phyloP scores from a whole-genome alignment of 2,329 filamentous ascomycete species.

The Beauveria australis region DNA sequence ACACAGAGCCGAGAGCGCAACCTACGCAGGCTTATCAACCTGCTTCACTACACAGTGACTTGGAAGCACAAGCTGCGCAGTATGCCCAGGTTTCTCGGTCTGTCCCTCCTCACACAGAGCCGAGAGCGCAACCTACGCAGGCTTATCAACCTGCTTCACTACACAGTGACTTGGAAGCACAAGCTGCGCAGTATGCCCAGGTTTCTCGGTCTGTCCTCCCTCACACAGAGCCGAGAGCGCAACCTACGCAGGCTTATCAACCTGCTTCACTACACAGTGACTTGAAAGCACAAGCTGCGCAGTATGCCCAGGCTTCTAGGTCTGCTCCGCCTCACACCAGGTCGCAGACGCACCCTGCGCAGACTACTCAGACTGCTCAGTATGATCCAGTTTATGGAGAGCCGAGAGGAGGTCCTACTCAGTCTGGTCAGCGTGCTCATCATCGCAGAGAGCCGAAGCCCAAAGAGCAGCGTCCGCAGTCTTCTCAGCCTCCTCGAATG shows the following conservation, averaged over 20 bases:
- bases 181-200: background rate
- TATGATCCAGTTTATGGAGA: too few relatives aligned
- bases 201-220: background rate
- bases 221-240: background rate
- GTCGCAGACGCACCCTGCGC: too few relatives aligned
- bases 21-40: background rate
- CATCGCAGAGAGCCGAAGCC: background rate
- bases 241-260: too few relatives aligned
- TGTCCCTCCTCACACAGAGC: too few relatives aligned
- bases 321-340: too few relatives aligned
- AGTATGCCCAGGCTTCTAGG: background rate
- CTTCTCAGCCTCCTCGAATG: background rate
- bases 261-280: background rate
- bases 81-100: too few relatives aligned
- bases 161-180: background rate
- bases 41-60: background rate
- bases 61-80: background rate
- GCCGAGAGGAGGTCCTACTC: too few relatives aligned
- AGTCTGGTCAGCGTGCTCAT: too few relatives aligned
- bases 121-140: too few relatives aligned
- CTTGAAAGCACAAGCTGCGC: background rate
- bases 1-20: background rate
- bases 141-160: background rate
- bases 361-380: too few relatives aligned
- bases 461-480: background rate